These are phyloP conservation scores for Arthroderma uncinatum DNA, from an alignment of 2,329 filamentous ascomycete species.

Conservation along the genomic window DNA sequence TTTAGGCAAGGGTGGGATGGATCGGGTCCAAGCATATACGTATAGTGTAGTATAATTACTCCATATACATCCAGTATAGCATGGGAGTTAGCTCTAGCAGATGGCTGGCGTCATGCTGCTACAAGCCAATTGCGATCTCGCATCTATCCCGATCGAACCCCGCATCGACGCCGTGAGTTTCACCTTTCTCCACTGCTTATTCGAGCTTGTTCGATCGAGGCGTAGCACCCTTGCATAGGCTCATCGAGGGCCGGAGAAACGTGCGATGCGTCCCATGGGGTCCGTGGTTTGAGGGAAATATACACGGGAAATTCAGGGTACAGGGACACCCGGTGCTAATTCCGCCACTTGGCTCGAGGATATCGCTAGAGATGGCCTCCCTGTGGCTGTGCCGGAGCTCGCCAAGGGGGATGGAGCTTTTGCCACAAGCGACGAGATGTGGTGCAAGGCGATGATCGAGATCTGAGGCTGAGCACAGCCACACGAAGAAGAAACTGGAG, in stretches of 20 bases:
- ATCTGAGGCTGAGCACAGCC: not conserved
- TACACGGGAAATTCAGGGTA: not conserved
- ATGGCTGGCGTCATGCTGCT: not conserved
- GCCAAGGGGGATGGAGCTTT: not conserved
- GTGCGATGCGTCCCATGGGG: not conserved
- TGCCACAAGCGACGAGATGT: not conserved
- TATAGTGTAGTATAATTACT: not conserved
- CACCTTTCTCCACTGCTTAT: not conserved
- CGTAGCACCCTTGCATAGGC: not conserved
- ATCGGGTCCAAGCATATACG: not conserved
- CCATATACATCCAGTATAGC: not conserved
- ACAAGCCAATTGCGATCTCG: not conserved
- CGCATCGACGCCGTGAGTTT: conserved; percentile 2
- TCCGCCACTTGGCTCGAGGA: not conserved
- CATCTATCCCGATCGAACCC: conserved; percentile 2
- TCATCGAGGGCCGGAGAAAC: not conserved
- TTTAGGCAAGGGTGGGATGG: not conserved
- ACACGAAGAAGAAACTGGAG: not conserved
- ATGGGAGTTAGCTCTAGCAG: not conserved
- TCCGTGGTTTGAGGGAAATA: conserved; percentile 1
- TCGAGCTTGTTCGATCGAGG: not conserved
- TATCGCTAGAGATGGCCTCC: not conserved
- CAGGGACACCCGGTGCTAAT: not conserved
- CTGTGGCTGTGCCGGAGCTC: not conserved
- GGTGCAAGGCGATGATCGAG: not conserved